A percentile compares a stretch with the other conserved stretches of the same genome.
These are phyloP conservation scores for apple (Malus domestica) DNA, from an alignment of 306 rosid species.

Conservation along the genomic window ASM211411v1 NC_041801.1:6462501-6463000, in stretches of 20 bases:
- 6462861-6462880: constrained; percentile 80
- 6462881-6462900: constrained; percentile 63
- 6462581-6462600: constrained; percentile 72
- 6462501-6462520: constrained; percentile 70
- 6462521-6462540: constrained; percentile 79
- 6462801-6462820: constrained; percentile 71
- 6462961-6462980: constrained; percentile 52
- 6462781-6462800: constrained; percentile 51
- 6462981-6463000: constrained; percentile 69
- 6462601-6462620: constrained; percentile 54
- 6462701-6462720: constrained; percentile 44
- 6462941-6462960: constrained; percentile 51
- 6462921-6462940: constrained; percentile 58
- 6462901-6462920: constrained; percentile 85
- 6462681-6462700: constrained; percentile 42
- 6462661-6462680: constrained; percentile 61
- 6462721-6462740: constrained; percentile 46
- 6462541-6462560: constrained; percentile 59
- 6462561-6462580: constrained; percentile 70
- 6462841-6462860: constrained; percentile 73
- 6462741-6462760: constrained; percentile 50
- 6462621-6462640: constrained; percentile 52
- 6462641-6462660: constrained; percentile 74
- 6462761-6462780: constrained; percentile 79
- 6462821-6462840: constrained; percentile 91